phyloP scores from a whole-genome alignment of 2,329 filamentous ascomycete species.

The Elsinoe ampelina region DNA sequence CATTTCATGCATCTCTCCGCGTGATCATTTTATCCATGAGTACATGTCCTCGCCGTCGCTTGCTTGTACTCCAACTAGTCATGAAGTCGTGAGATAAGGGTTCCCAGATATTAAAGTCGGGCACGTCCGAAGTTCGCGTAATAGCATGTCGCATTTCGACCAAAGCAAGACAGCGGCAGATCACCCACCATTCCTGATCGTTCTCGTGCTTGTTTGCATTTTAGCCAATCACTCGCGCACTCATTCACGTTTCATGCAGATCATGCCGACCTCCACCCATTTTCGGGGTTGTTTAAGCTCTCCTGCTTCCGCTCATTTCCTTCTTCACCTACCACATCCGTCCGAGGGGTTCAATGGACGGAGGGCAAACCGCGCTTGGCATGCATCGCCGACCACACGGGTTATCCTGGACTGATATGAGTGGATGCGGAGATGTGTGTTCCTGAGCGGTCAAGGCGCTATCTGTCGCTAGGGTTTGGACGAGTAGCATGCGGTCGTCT shows the following conservation, averaged over 20 bases:
- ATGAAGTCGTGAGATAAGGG: conserved; percentile 2
- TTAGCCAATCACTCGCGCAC: neutral
- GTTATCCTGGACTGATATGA: neutral
- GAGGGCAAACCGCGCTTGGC: conserved; percentile 1
- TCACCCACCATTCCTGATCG: neutral
- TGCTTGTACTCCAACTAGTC: conserved; percentile 2
- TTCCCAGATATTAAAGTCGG: conserved; percentile 7
- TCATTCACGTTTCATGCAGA: neutral
- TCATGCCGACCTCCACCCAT: neutral
- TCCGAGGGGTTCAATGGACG: neutral
- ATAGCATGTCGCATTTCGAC: neutral
- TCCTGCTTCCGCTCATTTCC: conserved; percentile 1
- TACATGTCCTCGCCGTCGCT: neutral
- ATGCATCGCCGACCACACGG: conserved; percentile 1
- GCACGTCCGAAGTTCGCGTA: conserved; percentile 10
- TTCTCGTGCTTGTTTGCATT: neutral
- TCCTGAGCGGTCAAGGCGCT: neutral
- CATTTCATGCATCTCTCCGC: neutral
- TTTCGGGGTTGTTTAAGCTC: neutral
- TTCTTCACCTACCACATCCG: conserved; percentile 6
- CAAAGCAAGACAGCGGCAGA: neutral
- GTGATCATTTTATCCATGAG: neutral
- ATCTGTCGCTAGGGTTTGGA: neutral
- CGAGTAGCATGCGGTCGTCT: neutral
- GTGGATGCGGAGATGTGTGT: conserved; percentile 7